phyloP scores from a whole-genome alignment of 306 rosid species.

The Fragaria iinumae region DNA sequence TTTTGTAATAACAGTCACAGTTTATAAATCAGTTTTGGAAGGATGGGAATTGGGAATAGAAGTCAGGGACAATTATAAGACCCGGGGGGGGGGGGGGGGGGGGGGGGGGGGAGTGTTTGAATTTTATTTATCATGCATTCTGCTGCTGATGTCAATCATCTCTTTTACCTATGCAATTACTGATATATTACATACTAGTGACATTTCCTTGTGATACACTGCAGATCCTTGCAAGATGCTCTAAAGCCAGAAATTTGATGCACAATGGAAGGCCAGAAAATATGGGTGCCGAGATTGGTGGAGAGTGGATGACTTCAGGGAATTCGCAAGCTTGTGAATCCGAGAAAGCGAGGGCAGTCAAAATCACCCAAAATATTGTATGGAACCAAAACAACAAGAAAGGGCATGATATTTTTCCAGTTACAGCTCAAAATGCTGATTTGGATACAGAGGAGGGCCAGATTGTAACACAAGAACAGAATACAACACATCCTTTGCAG shows the following conservation, averaged over 20 bases:
- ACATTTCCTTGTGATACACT: constrained; percentile 33
- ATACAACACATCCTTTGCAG: constrained; percentile 16
- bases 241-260: constrained; percentile 29
- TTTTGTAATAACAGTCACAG: not conserved
- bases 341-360: constrained; percentile 17
- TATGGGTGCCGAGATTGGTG: constrained; percentile 34
- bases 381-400: constrained; percentile 25
- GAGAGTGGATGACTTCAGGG: constrained; percentile 29
- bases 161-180: not conserved
- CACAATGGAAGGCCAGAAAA: constrained; percentile 35
- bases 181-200: constrained; percentile 22
- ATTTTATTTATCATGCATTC: not conserved
- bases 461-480: constrained; percentile 46
- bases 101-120: no score
- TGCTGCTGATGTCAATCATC: constrained; percentile 7
- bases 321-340: constrained; percentile 28
- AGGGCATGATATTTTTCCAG: constrained; percentile 31
- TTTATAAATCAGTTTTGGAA: not conserved
- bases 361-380: constrained; percentile 8
- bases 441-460: constrained; percentile 56
- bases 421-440: constrained; percentile 33
- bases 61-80: not conserved
- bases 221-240: constrained; percentile 53
- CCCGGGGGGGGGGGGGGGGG: not conserved
- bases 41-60: not conserved